Conservation (phyloP, 805 yeast genomes). For the Komagataella pastoris region DNA sequence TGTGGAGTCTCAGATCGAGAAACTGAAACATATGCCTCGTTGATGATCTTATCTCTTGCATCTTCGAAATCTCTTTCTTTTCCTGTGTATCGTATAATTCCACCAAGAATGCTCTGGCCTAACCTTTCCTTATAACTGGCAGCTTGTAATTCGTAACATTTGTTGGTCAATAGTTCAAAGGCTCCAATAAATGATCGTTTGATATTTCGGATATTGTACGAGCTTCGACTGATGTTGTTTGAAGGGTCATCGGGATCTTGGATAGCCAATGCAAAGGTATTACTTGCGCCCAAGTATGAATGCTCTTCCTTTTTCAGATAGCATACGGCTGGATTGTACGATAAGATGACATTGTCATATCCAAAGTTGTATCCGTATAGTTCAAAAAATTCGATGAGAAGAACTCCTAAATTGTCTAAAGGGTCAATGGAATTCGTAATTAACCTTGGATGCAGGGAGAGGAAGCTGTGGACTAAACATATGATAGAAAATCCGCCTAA, state of each 20-base stretch:
- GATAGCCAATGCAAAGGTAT: conserved; percentile 54
- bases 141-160: conserved; percentile 59
- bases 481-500: conserved; percentile 92
- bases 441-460: conserved; percentile 68
- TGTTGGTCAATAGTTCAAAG: conserved; percentile 57
- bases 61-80: conserved; percentile 66
- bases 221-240: conserved; percentile 81
- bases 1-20: conserved; percentile 5
- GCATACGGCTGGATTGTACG: conserved; percentile 36
- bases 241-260: conserved; percentile 79
- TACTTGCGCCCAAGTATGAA: conserved; percentile 26
- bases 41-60: conserved; percentile 49
- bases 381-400: conserved; percentile 85
- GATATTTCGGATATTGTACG: conserved; percentile 66
- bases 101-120: conserved; percentile 68
- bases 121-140: conserved; percentile 54
- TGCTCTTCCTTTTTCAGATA: conserved; percentile 44
- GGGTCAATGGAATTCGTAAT: conserved; percentile 54
- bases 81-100: conserved; percentile 64
- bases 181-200: conserved; percentile 87
- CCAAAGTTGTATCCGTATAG: conserved; percentile 84
- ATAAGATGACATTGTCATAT: conserved; percentile 64
- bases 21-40: conserved; percentile 34
- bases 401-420: conserved; percentile 67
- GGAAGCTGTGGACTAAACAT: conserved; percentile 69